These are phyloP conservation scores for Amauroascus verrucosus DNA, from an alignment of 2,329 filamentous ascomycete species.

Conservation along the genomic window DNA sequence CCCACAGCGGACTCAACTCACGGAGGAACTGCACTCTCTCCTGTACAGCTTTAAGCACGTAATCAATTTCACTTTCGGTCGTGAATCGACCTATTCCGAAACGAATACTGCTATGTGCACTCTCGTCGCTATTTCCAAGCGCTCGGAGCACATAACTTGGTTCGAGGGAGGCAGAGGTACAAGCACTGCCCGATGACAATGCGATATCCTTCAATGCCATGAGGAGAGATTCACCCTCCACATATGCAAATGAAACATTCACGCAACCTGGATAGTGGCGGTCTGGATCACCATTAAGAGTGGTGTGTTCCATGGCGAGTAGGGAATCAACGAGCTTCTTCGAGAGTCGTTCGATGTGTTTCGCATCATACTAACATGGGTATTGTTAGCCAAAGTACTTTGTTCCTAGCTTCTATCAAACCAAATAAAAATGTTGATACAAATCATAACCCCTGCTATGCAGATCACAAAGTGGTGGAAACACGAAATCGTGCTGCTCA, in stretches of 20 bases:
- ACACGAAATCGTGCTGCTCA: slow-evolving; percentile 30
- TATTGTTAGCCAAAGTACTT: slow-evolving; percentile 21
- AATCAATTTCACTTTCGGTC: slow-evolving; percentile 89
- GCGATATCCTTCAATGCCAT: slow-evolving; percentile 99
- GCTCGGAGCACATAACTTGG: slow-evolving; percentile 93
- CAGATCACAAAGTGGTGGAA: slow-evolving; percentile 45
- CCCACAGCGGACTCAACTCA: slow-evolving; percentile 93
- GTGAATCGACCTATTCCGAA: slow-evolving; percentile 98
- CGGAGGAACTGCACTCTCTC: slow-evolving; percentile 86
- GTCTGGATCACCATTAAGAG: slow-evolving; percentile 72
- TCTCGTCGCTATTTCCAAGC: slow-evolving; percentile 92
- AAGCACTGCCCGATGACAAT: slow-evolving; percentile 89
- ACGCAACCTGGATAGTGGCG: slow-evolving; percentile 93
- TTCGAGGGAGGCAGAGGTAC: slow-evolving; percentile 91
- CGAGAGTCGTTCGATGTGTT: slow-evolving; percentile 72
- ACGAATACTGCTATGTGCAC: slow-evolving; percentile 91
- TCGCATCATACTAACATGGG: slow-evolving; percentile 69
- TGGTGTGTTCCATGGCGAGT: slow-evolving; percentile 80
- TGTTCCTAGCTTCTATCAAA: slow-evolving; percentile 10
- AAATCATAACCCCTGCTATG: slow-evolving; percentile 58
- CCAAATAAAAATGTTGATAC: background rate
- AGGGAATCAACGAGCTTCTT: slow-evolving; percentile 75
- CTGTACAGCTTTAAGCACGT: slow-evolving; percentile 86
- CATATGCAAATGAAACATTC: slow-evolving; percentile 96
- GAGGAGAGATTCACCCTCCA: slow-evolving; percentile 92